Percentiles rank a stretch among this genome's conserved stretches.
Evolutionary conservation across 2,329 filamentous ascomycete species (phyloP).

Genomic region (Blumeria graminis): DNA sequence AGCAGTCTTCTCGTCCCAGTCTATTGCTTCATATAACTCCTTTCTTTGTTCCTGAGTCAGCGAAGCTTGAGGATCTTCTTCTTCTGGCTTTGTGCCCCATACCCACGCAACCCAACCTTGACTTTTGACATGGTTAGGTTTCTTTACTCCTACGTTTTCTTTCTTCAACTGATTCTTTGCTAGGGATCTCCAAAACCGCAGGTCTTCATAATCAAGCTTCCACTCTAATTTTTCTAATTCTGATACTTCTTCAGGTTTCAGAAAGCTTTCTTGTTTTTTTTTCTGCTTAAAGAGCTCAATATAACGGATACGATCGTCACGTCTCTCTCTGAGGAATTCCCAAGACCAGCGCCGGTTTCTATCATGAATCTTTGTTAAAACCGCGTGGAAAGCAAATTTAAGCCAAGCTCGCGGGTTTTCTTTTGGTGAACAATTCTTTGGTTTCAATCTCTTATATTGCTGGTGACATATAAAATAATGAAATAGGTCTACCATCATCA

Average conservation of each 20-base stretch:
- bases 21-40: constrained; percentile 90
- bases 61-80: constrained; percentile 50
- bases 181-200: constrained; percentile 89
- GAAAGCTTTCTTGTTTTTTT: constrained; percentile 39
- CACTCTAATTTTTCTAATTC: constrained; percentile 57
- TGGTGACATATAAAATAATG: constrained; percentile 96
- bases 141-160: constrained; percentile 77
- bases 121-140: constrained; percentile 32
- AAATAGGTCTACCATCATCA: constrained; percentile 97
- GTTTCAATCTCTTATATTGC: constrained; percentile 83
- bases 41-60: constrained; percentile 93
- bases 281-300: constrained; percentile 93
- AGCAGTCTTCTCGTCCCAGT: constrained; percentile 91
- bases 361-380: constrained; percentile 86
- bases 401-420: constrained; percentile 88
- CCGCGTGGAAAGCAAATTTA: constrained; percentile 67
- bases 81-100: constrained; percentile 53
- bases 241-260: constrained; percentile 44
- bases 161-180: constrained; percentile 87
- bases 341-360: constrained; percentile 84
- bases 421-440: constrained; percentile 55
- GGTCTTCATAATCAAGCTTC: constrained; percentile 80
- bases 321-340: constrained; percentile 79
- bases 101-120: constrained; percentile 84
- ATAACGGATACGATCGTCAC: constrained; percentile 72